A percentile compares a stretch with the other conserved stretches of the same genome.
Conservation (phyloP, 345 rosid genomes). For the Linum usitatissimum region DNA sequence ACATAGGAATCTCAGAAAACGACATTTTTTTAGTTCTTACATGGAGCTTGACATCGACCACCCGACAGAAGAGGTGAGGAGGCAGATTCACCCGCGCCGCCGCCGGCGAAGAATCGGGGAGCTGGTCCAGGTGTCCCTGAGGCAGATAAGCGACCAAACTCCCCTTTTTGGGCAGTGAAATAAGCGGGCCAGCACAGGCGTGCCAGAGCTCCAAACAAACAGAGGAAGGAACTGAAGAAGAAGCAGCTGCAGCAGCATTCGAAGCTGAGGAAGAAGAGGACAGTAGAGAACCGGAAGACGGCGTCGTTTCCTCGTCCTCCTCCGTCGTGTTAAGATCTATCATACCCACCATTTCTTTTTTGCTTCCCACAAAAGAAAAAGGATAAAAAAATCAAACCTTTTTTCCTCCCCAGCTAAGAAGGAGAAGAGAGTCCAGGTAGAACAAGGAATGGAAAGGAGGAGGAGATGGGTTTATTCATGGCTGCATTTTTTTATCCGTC, state of each 20-base stretch:
- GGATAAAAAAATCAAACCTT: not conserved
- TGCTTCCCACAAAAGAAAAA: not conserved
- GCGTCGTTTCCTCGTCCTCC: constrained; percentile 76
- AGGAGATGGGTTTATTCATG: constrained; percentile 21
- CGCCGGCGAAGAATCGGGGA: constrained; percentile 42
- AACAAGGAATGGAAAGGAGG: constrained; percentile 1
- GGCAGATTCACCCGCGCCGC: constrained; percentile 42
- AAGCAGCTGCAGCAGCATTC: constrained; percentile 13
- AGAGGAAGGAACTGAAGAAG: constrained; percentile 33
- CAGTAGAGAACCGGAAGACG: constrained; percentile 46
- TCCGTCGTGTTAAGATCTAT: constrained; percentile 92
- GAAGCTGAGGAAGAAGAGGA: constrained; percentile 49
- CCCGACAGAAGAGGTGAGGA: constrained; percentile 82
- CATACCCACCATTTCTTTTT: constrained; percentile 55
- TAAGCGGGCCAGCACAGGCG: constrained; percentile 98
- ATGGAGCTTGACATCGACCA: constrained; percentile 89
- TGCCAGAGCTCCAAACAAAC: constrained; percentile 96
- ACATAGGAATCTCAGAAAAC: not conserved
- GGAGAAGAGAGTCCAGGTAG: constrained; percentile 1
- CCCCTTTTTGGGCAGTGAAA: constrained; percentile 79
- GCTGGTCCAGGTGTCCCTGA: constrained; percentile 88
- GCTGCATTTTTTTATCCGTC: constrained; percentile 16
- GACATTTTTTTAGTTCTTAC: constrained; percentile 25
- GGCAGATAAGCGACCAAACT: constrained; percentile 77
- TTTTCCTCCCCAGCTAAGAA: not conserved